phyloP scores from a whole-genome alignment of 2,329 filamentous ascomycete genomes.

The Ophiostoma perfectum region DNA sequence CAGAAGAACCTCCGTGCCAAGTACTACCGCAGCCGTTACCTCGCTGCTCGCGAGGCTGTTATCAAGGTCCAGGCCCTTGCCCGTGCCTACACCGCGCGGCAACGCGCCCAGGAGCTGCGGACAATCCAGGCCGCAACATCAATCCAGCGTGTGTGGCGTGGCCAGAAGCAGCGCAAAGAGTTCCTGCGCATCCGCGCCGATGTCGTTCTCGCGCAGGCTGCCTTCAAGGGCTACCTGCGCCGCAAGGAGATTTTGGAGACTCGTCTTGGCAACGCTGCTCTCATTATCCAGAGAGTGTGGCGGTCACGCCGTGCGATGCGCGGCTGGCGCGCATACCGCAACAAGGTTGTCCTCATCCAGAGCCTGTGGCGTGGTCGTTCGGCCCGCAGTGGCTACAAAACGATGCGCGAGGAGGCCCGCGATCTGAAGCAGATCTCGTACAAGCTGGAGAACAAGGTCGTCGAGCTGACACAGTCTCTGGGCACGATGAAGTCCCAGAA shows the following conservation, averaged over 20 bases:
- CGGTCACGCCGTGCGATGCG: conserved; percentile 71
- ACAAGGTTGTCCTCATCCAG: conserved; percentile 83
- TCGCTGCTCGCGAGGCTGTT: conserved; percentile 78
- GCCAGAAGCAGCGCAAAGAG: conserved; percentile 77
- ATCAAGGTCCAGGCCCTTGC: conserved; percentile 72
- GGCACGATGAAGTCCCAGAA: conserved; percentile 92
- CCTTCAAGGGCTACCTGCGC: conserved; percentile 85
- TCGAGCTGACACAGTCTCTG: conserved; percentile 90
- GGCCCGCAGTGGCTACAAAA: conserved; percentile 83
- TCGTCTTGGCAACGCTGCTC: conserved; percentile 82
- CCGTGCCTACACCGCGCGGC: conserved; percentile 72
- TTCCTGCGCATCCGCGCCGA: conserved; percentile 76
- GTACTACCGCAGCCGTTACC: conserved; percentile 87
- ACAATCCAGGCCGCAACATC: conserved; percentile 82
- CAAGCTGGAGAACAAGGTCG: conserved; percentile 98
- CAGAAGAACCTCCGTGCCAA: conserved; percentile 97
- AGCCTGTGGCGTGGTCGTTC: conserved; percentile 83
- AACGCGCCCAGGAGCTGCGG: conserved; percentile 71
- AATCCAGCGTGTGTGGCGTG: conserved; percentile 93
- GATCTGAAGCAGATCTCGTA: conserved; percentile 99
- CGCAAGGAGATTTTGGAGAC: conserved; percentile 91
- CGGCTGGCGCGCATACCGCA: conserved; percentile 81
- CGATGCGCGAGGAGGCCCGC: conserved; percentile 85
- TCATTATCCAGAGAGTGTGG: conserved; percentile 87
- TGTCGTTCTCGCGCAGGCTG: conserved; percentile 80